Evolutionary conservation across 2,329 filamentous ascomycete species (phyloP).

Genomic region (Domatiomyces catenatus): DNA sequence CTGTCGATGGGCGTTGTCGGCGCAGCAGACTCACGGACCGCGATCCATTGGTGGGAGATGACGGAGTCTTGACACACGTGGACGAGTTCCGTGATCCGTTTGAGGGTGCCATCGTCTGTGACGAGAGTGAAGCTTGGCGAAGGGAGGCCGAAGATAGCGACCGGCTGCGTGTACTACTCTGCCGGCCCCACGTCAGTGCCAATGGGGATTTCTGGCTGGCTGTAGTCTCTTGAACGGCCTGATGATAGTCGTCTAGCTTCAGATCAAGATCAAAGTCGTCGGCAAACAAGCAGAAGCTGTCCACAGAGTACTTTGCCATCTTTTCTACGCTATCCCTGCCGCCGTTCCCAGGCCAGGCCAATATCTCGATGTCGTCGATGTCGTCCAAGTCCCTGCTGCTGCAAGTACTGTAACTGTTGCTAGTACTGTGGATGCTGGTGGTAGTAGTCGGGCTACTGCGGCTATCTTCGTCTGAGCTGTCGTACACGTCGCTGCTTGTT

Average conservation of each 20-base stretch:
- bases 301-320: conserved; percentile 38
- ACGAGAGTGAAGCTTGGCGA: conserved; percentile 30
- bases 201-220: conserved; percentile 17
- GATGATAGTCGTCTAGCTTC: conserved; percentile 54
- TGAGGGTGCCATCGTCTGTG: conserved; percentile 36
- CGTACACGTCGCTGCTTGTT: not conserved
- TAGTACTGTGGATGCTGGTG: not conserved
- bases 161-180: conserved; percentile 53
- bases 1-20: conserved; percentile 21
- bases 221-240: conserved; percentile 42
- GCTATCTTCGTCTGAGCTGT: not conserved
- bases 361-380: not conserved
- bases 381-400: not conserved
- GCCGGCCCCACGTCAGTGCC: conserved; percentile 3
- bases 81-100: not conserved
- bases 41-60: conserved; percentile 16
- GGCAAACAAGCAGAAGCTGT: conserved; percentile 60
- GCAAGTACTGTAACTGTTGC: not conserved
- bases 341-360: not conserved
- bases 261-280: conserved; percentile 58
- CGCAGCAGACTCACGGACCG: conserved; percentile 17
- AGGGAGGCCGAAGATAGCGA: conserved; percentile 56
- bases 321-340: not conserved
- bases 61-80: conserved; percentile 13
- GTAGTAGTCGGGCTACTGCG: not conserved